Evolutionary conservation across 495 filamentous ascomycete genomes (phyloP).

Genomic region (Penicillium psychrofluorescens): DNA sequence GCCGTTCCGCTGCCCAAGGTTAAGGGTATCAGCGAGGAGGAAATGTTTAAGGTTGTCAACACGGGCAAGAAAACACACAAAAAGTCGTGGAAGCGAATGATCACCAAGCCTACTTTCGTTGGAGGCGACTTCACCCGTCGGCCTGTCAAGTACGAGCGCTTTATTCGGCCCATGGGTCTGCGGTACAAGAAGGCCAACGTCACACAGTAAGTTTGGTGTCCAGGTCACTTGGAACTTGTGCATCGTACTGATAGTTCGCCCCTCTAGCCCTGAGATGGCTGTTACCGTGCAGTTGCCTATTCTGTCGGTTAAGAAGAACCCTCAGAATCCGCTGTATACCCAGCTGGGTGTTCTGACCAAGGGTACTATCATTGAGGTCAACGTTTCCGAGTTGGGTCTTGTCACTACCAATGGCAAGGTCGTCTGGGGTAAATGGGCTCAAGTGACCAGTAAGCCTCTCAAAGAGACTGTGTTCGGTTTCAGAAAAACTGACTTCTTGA

Average conservation of each 20-base stretch:
- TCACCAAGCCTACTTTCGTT: conserved; percentile 88
- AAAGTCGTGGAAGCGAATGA: conserved; percentile 90
- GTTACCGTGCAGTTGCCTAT: conserved; percentile 94
- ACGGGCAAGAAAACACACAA: conserved; percentile 79
- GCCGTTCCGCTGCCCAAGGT: conserved; percentile 92
- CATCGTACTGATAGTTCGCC: conserved; percentile 9
- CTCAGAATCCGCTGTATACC: conserved; percentile 89
- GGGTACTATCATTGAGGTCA: conserved; percentile 93
- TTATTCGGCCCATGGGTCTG: conserved; percentile 72
- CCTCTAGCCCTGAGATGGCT: conserved; percentile 57
- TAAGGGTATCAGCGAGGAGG: conserved; percentile 87
- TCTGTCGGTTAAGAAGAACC: conserved; percentile 96
- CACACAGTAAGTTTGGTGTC: conserved; percentile 45
- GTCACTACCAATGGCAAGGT: conserved; percentile 92
- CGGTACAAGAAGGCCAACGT: conserved; percentile 95
- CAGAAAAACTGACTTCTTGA: conserved; percentile 28
- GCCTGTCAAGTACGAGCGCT: conserved; percentile 91
- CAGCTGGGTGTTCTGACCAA: conserved; percentile 91
- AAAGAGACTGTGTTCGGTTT: too few species aligned
- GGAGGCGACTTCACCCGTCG: conserved; percentile 86
- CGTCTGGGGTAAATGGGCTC: conserved; percentile 83
- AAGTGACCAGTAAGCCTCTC: conserved; percentile 31
- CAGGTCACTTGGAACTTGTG: too few species aligned
- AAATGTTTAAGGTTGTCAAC: conserved; percentile 97
- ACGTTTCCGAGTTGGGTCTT: conserved; percentile 87